Evolutionary conservation across 306 rosid genomes (phyloP), one percentile per base, ranked within the genome.

Genomic region (Medicago arabica): DNA sequence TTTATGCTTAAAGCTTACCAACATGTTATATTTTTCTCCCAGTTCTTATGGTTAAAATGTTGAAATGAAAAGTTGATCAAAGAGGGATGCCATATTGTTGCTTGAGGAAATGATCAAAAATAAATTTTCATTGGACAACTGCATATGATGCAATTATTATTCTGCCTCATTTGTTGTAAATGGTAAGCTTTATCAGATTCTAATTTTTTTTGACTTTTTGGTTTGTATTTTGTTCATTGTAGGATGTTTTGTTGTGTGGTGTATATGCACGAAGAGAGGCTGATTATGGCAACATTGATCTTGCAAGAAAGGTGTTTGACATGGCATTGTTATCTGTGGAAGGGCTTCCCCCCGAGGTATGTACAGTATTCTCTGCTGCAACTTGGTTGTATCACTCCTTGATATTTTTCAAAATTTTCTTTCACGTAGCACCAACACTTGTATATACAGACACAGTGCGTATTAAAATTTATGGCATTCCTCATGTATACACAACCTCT

Each of bases 221-320:
- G 8, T 53, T 74, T 75, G n/a, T 55, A 70, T 17, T 84, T 57
- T 71, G 34, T 51, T 77, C 59, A 41, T 43, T 83, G 41, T 85
- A 94, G 98, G 98, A 94, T 80, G 80, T 90, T 75, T 82, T 95
- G 80, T 80, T 95, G 67, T 95, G 98, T 79, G 98, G 98, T 66
- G 87, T 95, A 67, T 95, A 92, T 84, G 98, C 98, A 74, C 82
- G 75, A 34, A 88, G 98, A 80, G 98, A 95, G 86, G 98, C 98
- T 75, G 74, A 69, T 63, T 85, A 90, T 62, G 96, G 96, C 64
- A 92, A 94, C 76, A 75, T 90, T 59, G 96, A 87, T 80, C 90
- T 87, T 69, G 96, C 98, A 71, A 92, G 98, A 71, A 92, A 86
- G 85, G 89, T 94, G 67, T 92, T 94, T 89, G 98, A 94, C 85